Conservation (phyloP, 2,329 filamentous ascomycete genomes). For the Mollisia scopiformis region DNA sequence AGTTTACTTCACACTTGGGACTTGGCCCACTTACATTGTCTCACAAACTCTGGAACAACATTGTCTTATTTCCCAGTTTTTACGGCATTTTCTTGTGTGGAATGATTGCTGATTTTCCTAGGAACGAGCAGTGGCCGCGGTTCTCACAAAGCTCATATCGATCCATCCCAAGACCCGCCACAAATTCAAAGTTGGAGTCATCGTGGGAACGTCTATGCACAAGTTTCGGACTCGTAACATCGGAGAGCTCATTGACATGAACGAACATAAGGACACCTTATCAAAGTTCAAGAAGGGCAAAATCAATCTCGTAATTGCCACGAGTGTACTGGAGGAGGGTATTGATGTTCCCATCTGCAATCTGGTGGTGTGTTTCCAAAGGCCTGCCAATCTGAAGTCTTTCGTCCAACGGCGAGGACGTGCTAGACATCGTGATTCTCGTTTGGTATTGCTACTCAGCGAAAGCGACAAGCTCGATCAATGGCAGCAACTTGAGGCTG, state of each 20-base stretch:
- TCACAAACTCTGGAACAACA: too few species aligned
- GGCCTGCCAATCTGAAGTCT: conserved; percentile 62
- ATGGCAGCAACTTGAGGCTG: conserved; percentile 70
- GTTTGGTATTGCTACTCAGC: conserved; percentile 54
- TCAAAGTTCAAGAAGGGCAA: conserved; percentile 56
- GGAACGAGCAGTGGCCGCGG: conserved; percentile 62
- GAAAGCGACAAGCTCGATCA: conserved; percentile 43
- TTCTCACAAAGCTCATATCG: conserved; percentile 51
- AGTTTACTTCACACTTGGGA: neutral
- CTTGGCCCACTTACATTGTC: too few species aligned
- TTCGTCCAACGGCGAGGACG: conserved; percentile 68
- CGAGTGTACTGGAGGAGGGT: conserved; percentile 65
- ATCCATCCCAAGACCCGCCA: conserved; percentile 54
- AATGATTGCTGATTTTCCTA: too few species aligned
- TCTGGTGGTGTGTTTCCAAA: conserved; percentile 66
- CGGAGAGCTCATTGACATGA: conserved; percentile 40
- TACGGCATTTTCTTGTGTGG: too few species aligned
- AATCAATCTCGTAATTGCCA: conserved; percentile 60
- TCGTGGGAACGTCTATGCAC: conserved; percentile 56
- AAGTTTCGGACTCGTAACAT: conserved; percentile 44
- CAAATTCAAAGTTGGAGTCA: conserved; percentile 53
- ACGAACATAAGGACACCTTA: conserved; percentile 42
- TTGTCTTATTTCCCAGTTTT: too few species aligned
- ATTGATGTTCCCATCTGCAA: conserved; percentile 68
- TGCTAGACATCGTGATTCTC: conserved; percentile 60